These are phyloP conservation scores for Capsaspora owczarzaki DNA, from an alignment of 78 protist genomes.

Conservation along the genomic window DNA sequence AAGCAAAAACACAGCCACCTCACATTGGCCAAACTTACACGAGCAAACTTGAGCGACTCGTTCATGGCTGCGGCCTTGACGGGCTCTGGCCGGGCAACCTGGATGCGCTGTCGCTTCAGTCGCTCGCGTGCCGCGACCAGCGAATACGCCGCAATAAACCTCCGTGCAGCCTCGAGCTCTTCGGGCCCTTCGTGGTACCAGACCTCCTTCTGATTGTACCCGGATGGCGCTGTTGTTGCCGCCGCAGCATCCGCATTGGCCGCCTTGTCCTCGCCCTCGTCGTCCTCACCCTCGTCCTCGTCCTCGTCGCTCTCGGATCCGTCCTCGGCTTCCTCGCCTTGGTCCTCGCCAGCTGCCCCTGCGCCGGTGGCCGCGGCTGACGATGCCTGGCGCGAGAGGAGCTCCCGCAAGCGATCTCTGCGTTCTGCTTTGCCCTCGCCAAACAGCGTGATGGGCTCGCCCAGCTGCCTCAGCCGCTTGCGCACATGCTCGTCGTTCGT, in stretches of 20 bases:
- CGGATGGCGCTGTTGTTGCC: too few species aligned
- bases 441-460: constrained; percentile 17
- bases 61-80: background rate
- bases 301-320: too few species aligned
- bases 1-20: too few species aligned
- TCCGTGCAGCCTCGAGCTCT: background rate
- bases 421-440: constrained; percentile 9
- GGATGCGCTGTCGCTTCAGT: background rate
- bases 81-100: background rate
- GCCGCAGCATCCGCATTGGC: too few species aligned
- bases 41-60: background rate
- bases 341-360: too few species aligned
- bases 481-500: constrained; percentile 4
- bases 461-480: constrained; percentile 2
- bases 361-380: too few species aligned
- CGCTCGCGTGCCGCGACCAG: background rate
- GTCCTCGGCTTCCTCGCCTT: too few species aligned
- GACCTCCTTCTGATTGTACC: background rate
- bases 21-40: too few species aligned
- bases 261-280: too few species aligned
- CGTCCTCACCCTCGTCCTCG: too few species aligned
- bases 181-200: constrained; percentile 23
- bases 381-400: background rate
- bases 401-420: constrained; percentile 3
- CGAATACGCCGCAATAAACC: background rate